Percentiles rank a stretch among this genome's conserved stretches.
These are phyloP conservation scores for Magnusiomyces clavatus DNA, from an alignment of 1,139 yeast species.

Conservation along the genomic window DNA sequence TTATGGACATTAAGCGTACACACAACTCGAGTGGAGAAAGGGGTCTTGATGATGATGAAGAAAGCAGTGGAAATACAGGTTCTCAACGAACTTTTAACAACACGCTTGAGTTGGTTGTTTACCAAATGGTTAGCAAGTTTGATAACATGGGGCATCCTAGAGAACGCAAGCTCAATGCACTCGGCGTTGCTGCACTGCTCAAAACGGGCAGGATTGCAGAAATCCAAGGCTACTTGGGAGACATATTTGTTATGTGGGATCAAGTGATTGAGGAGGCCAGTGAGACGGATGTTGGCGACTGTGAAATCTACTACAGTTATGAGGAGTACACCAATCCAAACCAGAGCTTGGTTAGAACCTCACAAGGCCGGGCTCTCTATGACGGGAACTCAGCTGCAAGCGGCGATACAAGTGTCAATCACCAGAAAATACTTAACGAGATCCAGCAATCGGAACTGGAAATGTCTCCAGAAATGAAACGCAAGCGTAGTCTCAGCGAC, in stretches of 20 bases:
- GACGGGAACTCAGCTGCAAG: neutral
- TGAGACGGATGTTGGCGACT: conserved; percentile 43
- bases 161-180: conserved; percentile 51
- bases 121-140: conserved; percentile 32
- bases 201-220: conserved; percentile 29
- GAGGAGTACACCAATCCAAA: conserved; percentile 26
- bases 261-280: conserved; percentile 60
- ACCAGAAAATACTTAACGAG: neutral
- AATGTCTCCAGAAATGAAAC: conserved; percentile 17
- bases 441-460: conserved; percentile 4
- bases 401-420: conserved; percentile 5
- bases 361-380: conserved; percentile 3
- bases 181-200: conserved; percentile 49
- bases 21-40: conserved; percentile 1
- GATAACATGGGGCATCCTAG: conserved; percentile 60
- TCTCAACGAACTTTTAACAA: conserved; percentile 7
- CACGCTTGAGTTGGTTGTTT: conserved; percentile 18
- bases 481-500: conserved; percentile 16
- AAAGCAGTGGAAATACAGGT: neutral
- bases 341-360: conserved; percentile 18
- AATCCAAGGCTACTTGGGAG: conserved; percentile 30
- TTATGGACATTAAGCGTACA: conserved; percentile 2
- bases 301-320: conserved; percentile 23
- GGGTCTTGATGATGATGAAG: neutral
- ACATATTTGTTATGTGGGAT: conserved; percentile 46